A percentile compares a stretch with the other conserved stretches of the same genome.
Conservation (phyloP, 164 flowering plant species). For the Dillenia suffruticosa region DNA sequence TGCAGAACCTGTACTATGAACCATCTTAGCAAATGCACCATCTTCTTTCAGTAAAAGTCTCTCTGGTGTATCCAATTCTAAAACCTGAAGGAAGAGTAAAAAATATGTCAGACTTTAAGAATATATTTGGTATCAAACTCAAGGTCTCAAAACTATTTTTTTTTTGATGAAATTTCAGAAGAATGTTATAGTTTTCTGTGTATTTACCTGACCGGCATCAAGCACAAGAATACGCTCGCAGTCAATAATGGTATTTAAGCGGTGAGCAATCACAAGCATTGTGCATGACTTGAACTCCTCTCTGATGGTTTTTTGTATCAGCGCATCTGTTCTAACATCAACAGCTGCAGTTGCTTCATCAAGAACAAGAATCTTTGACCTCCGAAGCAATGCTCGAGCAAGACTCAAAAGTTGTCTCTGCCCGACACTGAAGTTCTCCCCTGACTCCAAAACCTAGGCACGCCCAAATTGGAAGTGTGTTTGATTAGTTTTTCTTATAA, state of each 20-base stretch:
- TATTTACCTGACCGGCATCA: slow-evolving; percentile 76
- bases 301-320: slow-evolving; percentile 93
- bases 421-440: slow-evolving; percentile 99
- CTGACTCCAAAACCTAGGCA: slow-evolving; percentile 87
- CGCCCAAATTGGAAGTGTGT: slow-evolving; percentile 1
- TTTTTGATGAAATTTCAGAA: not conserved
- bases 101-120: not conserved
- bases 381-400: slow-evolving; percentile 86
- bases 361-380: slow-evolving; percentile 97
- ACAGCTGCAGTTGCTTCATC: slow-evolving; percentile 99
- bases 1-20: slow-evolving; percentile 93
- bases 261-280: slow-evolving; percentile 96
- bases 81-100: slow-evolving; percentile 45
- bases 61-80: slow-evolving; percentile 83
- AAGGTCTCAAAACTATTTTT: not conserved
- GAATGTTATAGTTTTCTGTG: not conserved
- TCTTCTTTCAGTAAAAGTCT: slow-evolving; percentile 56
- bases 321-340: slow-evolving; percentile 98
- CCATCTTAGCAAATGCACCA: slow-evolving; percentile 94
- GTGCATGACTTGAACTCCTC: slow-evolving; percentile 96
- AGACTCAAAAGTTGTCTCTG: slow-evolving; percentile 96
- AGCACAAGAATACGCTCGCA: slow-evolving; percentile 88
- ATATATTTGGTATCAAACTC: not conserved
- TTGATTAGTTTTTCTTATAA: too few relatives aligned
- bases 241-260: slow-evolving; percentile 92